A percentile compares a stretch with the other conserved stretches of the same genome.
These are phyloP conservation scores for Acanthamoeba royreba DNA, from an alignment of 208 protist species.

Conservation along the genomic window DNA sequence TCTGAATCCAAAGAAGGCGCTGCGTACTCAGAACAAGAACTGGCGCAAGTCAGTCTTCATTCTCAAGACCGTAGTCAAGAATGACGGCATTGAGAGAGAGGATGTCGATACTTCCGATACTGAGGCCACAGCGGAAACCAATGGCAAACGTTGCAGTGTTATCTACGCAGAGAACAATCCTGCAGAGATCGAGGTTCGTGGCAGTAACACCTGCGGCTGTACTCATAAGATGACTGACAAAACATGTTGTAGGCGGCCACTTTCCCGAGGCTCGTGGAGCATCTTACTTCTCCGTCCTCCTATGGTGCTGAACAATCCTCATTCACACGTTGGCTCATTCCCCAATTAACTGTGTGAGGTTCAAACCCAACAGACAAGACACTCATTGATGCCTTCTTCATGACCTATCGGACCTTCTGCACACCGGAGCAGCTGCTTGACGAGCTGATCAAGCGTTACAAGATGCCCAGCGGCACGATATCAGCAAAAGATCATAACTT, in stretches of 20 bases:
- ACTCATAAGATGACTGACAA: too few relatives aligned
- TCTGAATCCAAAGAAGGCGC: background rate
- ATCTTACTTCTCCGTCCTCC: background rate
- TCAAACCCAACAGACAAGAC: slow-evolving; percentile 19
- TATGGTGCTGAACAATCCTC: background rate
- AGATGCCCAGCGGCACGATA: background rate
- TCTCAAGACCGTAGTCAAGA: background rate
- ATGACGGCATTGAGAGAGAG: background rate
- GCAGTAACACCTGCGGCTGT: too few relatives aligned
- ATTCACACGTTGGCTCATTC: background rate
- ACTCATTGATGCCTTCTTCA: slow-evolving; percentile 24
- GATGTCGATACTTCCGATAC: too few relatives aligned
- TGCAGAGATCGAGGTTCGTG: background rate
- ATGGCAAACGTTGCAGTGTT: background rate
- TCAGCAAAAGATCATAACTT: background rate
- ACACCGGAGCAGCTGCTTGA: background rate
- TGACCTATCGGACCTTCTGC: slow-evolving; percentile 11
- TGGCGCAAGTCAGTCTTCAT: background rate
- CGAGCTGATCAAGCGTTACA: background rate
- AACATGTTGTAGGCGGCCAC: background rate
- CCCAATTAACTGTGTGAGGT: background rate
- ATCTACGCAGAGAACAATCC: background rate
- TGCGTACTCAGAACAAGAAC: background rate
- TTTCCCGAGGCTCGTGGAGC: background rate
- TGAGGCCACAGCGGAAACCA: background rate